phyloP scores from a whole-genome alignment of 495 filamentous ascomycete species.

The Aspergillus nanangensis region DNA sequence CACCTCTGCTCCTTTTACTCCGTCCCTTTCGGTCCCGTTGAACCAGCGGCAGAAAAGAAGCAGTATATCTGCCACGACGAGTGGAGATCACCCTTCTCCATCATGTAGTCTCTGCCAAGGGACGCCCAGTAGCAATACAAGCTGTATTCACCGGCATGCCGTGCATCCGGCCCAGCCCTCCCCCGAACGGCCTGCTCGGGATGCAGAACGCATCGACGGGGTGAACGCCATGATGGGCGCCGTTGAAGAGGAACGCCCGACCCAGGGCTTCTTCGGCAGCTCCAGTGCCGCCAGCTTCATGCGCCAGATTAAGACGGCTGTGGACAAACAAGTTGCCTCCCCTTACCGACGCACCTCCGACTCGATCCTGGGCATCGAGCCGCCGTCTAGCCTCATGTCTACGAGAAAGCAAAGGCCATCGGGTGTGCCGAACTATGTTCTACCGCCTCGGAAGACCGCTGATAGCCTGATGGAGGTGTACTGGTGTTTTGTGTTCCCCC shows the following conservation, averaged over 20 bases:
- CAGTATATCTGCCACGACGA: not conserved
- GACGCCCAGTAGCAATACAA: not conserved
- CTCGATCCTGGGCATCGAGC: constrained; percentile 9
- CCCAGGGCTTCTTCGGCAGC: constrained; percentile 34
- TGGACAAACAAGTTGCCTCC: constrained; percentile 26
- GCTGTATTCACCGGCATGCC: not conserved
- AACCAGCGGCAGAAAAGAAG: not conserved
- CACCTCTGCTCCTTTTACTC: not conserved
- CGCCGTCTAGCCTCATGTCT: constrained; percentile 14
- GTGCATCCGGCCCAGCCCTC: not conserved
- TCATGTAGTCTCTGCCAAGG: constrained; percentile 3
- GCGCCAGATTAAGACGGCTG: constrained; percentile 32
- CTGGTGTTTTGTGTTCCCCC: constrained; percentile 36
- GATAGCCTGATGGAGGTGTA: constrained; percentile 36
- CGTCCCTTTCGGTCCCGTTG: not conserved
- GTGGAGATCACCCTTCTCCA: constrained; percentile 3
- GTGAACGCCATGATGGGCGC: constrained; percentile 40
- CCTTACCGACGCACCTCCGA: constrained; percentile 15
- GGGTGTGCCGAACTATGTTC: constrained; percentile 22
- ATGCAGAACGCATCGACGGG: constrained; percentile 10
- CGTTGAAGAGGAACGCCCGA: constrained; percentile 29
- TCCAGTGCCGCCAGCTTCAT: constrained; percentile 36
- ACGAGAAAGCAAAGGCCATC: constrained; percentile 8
- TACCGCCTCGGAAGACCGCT: constrained; percentile 36
- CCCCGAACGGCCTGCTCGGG: not conserved